Evolutionary conservation across 1,139 yeast species (phyloP), one percentile per base, ranked within the genome.

Genomic region (Saccharomyces hybrid): DNA sequence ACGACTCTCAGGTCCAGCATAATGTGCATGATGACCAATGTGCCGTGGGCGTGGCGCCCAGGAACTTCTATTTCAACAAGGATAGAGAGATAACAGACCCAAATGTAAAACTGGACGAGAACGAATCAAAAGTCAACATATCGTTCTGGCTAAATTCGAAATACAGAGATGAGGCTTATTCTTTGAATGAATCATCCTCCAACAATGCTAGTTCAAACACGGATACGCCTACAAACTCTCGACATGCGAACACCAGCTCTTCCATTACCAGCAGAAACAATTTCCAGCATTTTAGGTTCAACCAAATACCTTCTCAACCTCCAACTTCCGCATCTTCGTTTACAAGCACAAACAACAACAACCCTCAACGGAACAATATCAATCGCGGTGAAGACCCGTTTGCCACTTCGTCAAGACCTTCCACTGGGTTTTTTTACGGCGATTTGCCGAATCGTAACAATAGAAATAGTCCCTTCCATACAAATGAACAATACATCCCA

Each of bases 121-220:
- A 58, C 32, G 55, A 58, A 28, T 38, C 44, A 9, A 62, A 60
- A 54, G 61, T 64, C 46, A 61, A 60, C 46, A 62, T 65, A 28
- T 59, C 67, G 14, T 61, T 65, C 26, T 60, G 67, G 62, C 48
- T 62, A 29, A 60, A 58, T 52, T 59, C 64, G 25, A 57, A 59
- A 23, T 55, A 58, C 26, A 57, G 58, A 42, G 61, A 61, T 19
- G 62, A 64, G 28, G 51, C 58, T 31, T 61, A 63, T 56, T 58
- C 66, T n/a, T 55, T 62, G 47, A 51, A 52, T 9, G 55, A 57
- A 25, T 29, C 55, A 29, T 14, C 32, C 48, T 26, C 32, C 32
- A 46, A 46, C 48, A 23, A 26, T 29, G 23, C 16, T 13, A 28
- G 32, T 14, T 28, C 48, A 23, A 46, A 23, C 19, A 11, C 48